These are phyloP conservation scores for Eucalyptus decipiens DNA, from an alignment of 345 rosid species.

Conservation along the genomic window DNA sequence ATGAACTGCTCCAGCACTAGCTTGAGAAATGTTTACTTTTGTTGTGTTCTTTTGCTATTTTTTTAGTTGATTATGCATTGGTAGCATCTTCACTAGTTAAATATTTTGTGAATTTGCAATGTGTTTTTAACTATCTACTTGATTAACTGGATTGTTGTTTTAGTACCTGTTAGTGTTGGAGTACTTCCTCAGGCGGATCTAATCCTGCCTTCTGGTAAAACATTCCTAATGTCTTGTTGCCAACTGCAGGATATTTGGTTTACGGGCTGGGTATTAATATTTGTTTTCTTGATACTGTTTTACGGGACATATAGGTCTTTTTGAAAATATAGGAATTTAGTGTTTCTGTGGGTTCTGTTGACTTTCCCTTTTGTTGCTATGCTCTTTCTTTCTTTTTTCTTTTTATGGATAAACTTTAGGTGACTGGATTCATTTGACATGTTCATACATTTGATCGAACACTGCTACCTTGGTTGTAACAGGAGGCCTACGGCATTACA, in stretches of 20 bases:
- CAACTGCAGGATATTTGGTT: not conserved
- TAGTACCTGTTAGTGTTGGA: not conserved
- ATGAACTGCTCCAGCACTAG: not conserved
- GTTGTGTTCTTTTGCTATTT: not conserved
- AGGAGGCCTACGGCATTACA: slow-evolving; percentile 89
- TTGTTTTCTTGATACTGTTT: not conserved
- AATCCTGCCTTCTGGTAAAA: not conserved
- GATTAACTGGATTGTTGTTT: not conserved
- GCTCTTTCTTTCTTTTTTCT: not conserved
- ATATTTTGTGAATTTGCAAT: not conserved
- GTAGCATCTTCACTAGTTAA: not conserved
- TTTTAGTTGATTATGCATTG: not conserved
- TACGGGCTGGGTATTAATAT: not conserved
- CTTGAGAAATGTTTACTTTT: not conserved
- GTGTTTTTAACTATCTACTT: not conserved
- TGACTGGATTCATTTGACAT: not conserved
- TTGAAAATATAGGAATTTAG: not conserved
- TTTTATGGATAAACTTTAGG: not conserved
- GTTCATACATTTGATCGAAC: not conserved
- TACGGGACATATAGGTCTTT: not conserved
- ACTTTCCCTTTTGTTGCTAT: not conserved
- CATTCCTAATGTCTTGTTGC: not conserved
- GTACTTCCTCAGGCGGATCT: not conserved
- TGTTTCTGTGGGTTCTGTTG: not conserved
- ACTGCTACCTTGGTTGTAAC: slow-evolving; percentile 1